Evolutionary conservation across 768 basidiomycete genomes (phyloP).

Genomic region (Lactarius sanguifluus): DNA sequence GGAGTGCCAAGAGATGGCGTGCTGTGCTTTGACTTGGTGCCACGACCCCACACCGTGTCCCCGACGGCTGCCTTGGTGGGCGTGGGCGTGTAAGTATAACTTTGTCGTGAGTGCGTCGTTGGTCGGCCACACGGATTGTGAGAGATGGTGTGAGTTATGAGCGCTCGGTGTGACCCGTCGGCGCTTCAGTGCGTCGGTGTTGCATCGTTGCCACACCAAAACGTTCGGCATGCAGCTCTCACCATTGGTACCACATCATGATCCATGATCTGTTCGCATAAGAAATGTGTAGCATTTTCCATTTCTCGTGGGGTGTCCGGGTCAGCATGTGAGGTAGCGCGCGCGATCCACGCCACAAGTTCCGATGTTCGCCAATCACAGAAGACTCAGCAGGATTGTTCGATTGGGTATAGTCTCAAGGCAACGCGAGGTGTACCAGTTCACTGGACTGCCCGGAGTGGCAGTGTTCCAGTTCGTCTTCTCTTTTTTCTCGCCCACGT

Average conservation of each 20-base stretch:
- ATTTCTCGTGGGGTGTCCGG: neutral
- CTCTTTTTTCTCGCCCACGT: neutral
- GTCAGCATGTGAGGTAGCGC: neutral
- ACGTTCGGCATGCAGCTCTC: neutral
- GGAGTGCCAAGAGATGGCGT: neutral
- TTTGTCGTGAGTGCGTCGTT: neutral
- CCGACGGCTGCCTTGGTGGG: neutral
- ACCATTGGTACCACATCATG: neutral
- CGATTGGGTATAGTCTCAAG: constrained; percentile 73
- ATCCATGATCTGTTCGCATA: neutral
- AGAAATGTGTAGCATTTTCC: neutral
- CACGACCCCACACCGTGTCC: neutral
- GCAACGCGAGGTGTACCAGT: constrained; percentile 69
- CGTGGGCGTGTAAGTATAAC: neutral
- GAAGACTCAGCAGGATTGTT: neutral
- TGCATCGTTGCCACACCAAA: neutral
- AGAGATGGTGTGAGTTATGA: neutral
- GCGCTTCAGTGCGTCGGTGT: neutral
- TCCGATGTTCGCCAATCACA: neutral
- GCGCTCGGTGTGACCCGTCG: neutral
- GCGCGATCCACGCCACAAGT: neutral
- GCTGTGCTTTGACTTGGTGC: neutral
- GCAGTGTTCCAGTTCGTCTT: constrained; percentile 52
- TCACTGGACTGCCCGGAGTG: constrained; percentile 58
- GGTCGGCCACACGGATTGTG: neutral